phyloP scores from a whole-genome alignment of 345 rosid species.

The Brassica incana region DNA sequence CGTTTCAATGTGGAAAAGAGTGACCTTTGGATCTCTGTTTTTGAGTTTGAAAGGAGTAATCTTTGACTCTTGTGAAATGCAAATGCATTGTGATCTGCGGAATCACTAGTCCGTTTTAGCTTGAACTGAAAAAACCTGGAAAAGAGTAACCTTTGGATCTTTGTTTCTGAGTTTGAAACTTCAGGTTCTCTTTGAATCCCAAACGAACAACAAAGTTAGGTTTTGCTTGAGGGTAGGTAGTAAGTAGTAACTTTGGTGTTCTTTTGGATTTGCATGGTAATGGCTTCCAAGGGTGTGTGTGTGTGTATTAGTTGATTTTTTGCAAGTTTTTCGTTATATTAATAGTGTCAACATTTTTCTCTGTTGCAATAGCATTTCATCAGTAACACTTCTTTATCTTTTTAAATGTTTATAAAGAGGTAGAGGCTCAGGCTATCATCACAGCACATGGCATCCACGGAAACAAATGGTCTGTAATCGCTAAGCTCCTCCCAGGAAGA shows the following conservation, averaged over 20 bases:
- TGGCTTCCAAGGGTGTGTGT: not conserved
- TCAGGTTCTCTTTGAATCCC: not conserved
- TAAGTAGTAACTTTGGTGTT: no score
- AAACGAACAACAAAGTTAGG: not conserved
- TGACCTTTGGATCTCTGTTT: constrained; percentile 1
- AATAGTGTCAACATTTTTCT: not conserved
- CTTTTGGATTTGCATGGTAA: not conserved
- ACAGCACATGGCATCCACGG: not conserved
- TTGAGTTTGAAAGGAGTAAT: not conserved
- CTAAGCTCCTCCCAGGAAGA: not conserved
- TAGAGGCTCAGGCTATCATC: not conserved
- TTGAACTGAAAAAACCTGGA: not conserved
- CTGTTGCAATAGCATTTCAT: not conserved
- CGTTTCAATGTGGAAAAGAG: not conserved
- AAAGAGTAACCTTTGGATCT: constrained; percentile 4
- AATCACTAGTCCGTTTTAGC: not conserved
- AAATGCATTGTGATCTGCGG: not conserved
- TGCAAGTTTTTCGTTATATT: not conserved
- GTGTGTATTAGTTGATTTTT: not conserved
- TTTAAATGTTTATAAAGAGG: not conserved
- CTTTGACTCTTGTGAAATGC: not conserved
- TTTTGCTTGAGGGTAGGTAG: not conserved
- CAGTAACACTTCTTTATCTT: not conserved
- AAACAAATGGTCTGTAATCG: not conserved
- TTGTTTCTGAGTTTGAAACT: not conserved